Evolutionary conservation across 2,329 filamentous ascomycete genomes (phyloP), one percentile per base, ranked within the genome.

Genomic region (Fusarium ambrosium): DNA sequence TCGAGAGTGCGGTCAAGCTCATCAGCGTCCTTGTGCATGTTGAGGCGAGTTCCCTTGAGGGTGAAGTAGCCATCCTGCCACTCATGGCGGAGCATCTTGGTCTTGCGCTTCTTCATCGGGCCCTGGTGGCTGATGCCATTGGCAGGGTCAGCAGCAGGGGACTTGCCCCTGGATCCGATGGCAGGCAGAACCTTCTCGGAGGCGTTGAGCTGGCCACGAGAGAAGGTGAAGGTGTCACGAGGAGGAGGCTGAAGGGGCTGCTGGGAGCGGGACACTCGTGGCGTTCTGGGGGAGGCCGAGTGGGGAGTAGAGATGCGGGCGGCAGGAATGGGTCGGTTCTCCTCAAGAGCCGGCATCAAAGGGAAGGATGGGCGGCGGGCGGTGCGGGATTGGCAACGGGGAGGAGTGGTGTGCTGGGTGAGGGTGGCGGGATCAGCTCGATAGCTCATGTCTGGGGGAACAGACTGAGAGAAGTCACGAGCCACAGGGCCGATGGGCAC

Each of bases 61-160:
- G 94, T 95, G 82, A 97, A 97, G 86, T 96, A 97, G 77, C 95
- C 93, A 81, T 97, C 94, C 80, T 95, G 91, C 95, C 95, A 98
- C 85, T 98, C 95, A 82, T 97, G 94, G 51, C 95, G 94, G 70
- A 98, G 90, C 87, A 98, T 92, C 80, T 92, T 92, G 37, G 93
- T 97, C 86, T 95, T 95, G 80, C 96, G 94, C 88, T 97, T 98
- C 88, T 95, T 95, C 91, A 99, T 97, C 83, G 92, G 95, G 2
- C 97, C 97, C 60, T 94, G 90, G 83, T 95, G 94, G 37, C 90
- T 90, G 72, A 93, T 84, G 66, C 91, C 90, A 63, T 87, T 85
- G 61, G 82, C 80, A 68, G 83, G 82, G 76, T 79, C 76, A 66
- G 81, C 73, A 63, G 79, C 74, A 16, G 82, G 77, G 22, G 73